Percentiles rank a stretch among this genome's conserved stretches.
These are phyloP conservation scores for Microdochium nivale DNA, from an alignment of 2,329 filamentous ascomycete species.

Conservation along the genomic window DNA sequence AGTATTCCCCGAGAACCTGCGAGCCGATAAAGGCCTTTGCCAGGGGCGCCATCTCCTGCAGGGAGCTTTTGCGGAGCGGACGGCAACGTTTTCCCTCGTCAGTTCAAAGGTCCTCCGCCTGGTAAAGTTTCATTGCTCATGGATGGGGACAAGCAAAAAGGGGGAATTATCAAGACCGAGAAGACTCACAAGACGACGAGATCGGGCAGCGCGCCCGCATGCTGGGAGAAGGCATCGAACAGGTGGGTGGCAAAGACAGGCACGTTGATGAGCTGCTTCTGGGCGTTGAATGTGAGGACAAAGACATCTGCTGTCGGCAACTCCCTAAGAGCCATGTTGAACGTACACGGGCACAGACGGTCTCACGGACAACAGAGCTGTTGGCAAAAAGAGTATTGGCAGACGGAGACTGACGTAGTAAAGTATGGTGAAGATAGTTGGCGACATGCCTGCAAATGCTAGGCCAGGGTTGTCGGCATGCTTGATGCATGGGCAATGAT, in stretches of 20 bases:
- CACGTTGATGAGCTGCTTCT: conserved; percentile 59
- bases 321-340: not conserved
- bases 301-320: conserved; percentile 58
- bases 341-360: no score
- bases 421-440: no score
- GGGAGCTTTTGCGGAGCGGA: conserved; percentile 41
- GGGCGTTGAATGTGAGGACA: conserved; percentile 86
- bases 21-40: conserved; percentile 79
- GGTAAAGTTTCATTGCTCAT: no score
- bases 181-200: conserved; percentile 47
- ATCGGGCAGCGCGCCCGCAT: conserved; percentile 38
- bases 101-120: not conserved
- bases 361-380: no score
- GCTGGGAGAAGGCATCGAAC: conserved; percentile 46
- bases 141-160: not conserved
- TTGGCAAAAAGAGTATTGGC: no score
- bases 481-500: no score
- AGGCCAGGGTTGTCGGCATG: no score
- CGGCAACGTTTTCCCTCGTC: not conserved
- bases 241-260: conserved; percentile 65
- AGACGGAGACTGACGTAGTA: no score
- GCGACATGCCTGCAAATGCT: no score
- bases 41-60: conserved; percentile 87
- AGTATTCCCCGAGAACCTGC: conserved; percentile 68
- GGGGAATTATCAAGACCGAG: not conserved